Conservation (phyloP, 495 filamentous ascomycete genomes). For the Pyronema omphalodes region DNA sequence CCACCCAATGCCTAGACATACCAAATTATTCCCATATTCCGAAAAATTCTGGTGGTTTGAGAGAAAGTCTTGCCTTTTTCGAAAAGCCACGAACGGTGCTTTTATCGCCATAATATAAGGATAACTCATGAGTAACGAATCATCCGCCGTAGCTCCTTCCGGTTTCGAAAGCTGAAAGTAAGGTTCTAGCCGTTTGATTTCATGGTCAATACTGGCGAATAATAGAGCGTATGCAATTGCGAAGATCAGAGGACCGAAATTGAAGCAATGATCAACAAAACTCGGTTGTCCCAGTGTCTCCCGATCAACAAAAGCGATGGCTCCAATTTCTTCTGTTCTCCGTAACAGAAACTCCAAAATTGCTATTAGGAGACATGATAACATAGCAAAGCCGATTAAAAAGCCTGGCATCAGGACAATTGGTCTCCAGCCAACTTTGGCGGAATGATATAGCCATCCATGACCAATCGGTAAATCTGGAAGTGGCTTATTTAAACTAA, state of each 20-base stretch:
- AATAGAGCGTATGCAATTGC: slow-evolving; percentile 28
- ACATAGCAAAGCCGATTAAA: too few relatives aligned
- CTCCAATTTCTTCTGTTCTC: too few relatives aligned
- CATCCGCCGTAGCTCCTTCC: slow-evolving; percentile 24
- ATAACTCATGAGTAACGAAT: slow-evolving; percentile 31
- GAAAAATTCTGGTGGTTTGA: background rate
- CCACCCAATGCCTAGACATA: slow-evolving; percentile 26
- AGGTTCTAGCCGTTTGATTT: slow-evolving; percentile 30
- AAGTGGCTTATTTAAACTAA: too few relatives aligned
- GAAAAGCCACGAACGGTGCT: slow-evolving; percentile 28
- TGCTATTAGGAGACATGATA: too few relatives aligned
- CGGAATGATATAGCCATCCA: too few relatives aligned
- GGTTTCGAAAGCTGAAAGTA: slow-evolving; percentile 30
- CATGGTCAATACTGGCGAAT: slow-evolving; percentile 32
- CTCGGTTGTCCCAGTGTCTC: background rate
- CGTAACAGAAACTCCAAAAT: too few relatives aligned
- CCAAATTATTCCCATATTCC: background rate
- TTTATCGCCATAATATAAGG: slow-evolving; percentile 30
- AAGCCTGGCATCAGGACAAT: too few relatives aligned
- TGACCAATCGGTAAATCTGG: too few relatives aligned
- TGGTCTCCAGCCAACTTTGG: too few relatives aligned
- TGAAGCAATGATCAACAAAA: slow-evolving; percentile 1
- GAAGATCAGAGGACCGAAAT: slow-evolving; percentile 27
- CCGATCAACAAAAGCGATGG: too few relatives aligned
- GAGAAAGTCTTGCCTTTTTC: slow-evolving; percentile 18